These are phyloP conservation scores for Penicillium paradoxum DNA, from an alignment of 495 filamentous ascomycete genomes.

Conservation along the genomic window DNA sequence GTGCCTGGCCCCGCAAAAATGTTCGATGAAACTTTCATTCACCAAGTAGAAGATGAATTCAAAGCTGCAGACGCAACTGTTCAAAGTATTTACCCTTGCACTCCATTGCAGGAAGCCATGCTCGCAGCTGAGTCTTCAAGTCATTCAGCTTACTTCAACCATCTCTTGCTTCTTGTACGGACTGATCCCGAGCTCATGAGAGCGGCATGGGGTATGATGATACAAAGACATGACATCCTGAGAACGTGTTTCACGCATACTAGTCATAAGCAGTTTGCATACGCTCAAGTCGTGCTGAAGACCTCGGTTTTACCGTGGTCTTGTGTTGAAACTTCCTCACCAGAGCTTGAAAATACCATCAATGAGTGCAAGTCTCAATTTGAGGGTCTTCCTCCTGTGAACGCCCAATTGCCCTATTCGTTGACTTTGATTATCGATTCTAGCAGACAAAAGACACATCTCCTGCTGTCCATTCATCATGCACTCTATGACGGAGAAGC, in stretches of 20 bases:
- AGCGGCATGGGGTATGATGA: constrained; percentile 46
- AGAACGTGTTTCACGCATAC: constrained; percentile 59
- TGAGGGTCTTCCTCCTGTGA: constrained; percentile 17
- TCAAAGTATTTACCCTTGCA: constrained; percentile 64
- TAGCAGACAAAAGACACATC: constrained; percentile 9
- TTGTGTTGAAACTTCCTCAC: constrained; percentile 7
- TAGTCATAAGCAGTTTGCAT: constrained; percentile 42
- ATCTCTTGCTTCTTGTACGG: constrained; percentile 44
- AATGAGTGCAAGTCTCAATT: constrained; percentile 19
- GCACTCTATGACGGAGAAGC: constrained; percentile 76
- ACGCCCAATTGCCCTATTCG: constrained; percentile 26
- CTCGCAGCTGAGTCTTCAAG: constrained; percentile 48
- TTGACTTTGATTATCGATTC: constrained; percentile 19
- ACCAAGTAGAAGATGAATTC: constrained; percentile 16
- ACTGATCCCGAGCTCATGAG: constrained; percentile 37
- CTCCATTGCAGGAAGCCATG: constrained; percentile 79
- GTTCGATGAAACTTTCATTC: constrained; percentile 13
- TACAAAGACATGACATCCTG: constrained; percentile 57
- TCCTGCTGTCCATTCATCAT: constrained; percentile 69
- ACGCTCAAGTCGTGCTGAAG: constrained; percentile 54
- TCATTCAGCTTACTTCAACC: constrained; percentile 50
- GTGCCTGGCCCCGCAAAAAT: neutral
- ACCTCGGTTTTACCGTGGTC: constrained; percentile 21
- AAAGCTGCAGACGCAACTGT: constrained; percentile 31
- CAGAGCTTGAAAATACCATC: constrained; percentile 16